Base-by-base conservation (phyloP, 805 yeast species). In the Vanderwaltozyma polyspora region DNA sequence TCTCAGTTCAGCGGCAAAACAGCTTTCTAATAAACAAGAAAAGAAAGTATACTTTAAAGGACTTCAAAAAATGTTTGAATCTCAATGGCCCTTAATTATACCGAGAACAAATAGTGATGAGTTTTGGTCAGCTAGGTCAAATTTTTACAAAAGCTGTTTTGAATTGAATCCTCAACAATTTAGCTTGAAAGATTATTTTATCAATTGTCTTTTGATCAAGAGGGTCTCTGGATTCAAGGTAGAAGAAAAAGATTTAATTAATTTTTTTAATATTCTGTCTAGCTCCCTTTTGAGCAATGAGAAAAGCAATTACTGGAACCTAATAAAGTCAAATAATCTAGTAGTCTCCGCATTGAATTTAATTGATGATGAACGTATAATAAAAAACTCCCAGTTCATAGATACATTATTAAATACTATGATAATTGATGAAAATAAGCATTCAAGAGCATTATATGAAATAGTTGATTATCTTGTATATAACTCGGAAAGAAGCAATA, bases 111-210 rank as follows among this genome's bases (percentile, higher is more conserved):
- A 34, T 13, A 31, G 42, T 3, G 28, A 36, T 4, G 26, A 32
- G 28, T 45, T 38, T 27, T 54, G 59, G 59, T 24, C 38, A 5
- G 17, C 37, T 5, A 39, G 56, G 25, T 33, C 44, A 16, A 34
- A 36, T n/a, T n/a, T n/a, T n/a, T n/a, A n/a, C n/a, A n/a, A n/a
- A n/a, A n/a, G n/a, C n/a, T n/a, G n/a, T n/a, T n/a, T n/a, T n/a
- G n/a, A n/a, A n/a, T n/a, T n/a, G n/a, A n/a, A n/a, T n/a, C n/a
- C n/a, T n/a, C n/a, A n/a, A n/a, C n/a, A n/a, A n/a, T n/a, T n/a
- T n/a, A n/a, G n/a, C n/a, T n/a, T n/a, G n/a, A 29, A 29, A 10
- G 34, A 33, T 24, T 34, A 51, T 15, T 25, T 41, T 10, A 35
- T 40, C 11, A 49, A 49, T 25, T 54, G 44, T 31, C 40, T 52